Base-by-base conservation (phyloP, 345 rosid species). In the Eucalyptus sp. region DNA sequence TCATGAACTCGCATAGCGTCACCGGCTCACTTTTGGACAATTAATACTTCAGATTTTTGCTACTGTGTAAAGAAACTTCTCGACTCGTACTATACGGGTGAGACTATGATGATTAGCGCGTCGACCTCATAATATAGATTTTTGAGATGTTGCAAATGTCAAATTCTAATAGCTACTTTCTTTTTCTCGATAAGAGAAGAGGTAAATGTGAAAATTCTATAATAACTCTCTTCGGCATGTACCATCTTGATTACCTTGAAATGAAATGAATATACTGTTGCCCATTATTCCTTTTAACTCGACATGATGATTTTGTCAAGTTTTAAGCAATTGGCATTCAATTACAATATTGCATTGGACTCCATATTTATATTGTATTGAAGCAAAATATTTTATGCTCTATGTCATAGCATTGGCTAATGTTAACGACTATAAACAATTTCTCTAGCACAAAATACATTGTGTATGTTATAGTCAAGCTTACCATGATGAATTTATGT, bases 221-320 rank as follows among this genome's bases (percentile, higher is more conserved):
- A 10, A 56, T 56, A 24, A 24, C 29, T 24, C 29, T 56, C 13
- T 25, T 24, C 0, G 3, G 0, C 29, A 56, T 0, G 0, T 24
- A 0, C 6, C 29, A 25, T 22, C 13, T 24, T 56, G 13, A 56
- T 56, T 24, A 56, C 13, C 62, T 24, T 56, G 13, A 24, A 56
- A 18, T 76, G 4, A 76, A 37, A 76, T 76, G 8, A 76, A 24
- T 10, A 41, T 41, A 41, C 24, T 5, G 0, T 41, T 44, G 1
- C 27, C 9, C 84, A 12, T 37, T 71, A 17, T 76, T 20, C 83
- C 2, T 37, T 76, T 41, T 22, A 22, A 76, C 24, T 37, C 0
- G 5, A 22, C 29, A 6, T 2, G 16, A 20, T 12, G 9, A 10
- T 22, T 41, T 41, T 41, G 3, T 37, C 29, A 10, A 76, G 48